Base-by-base conservation (phyloP, 2,329 filamentous ascomycete species). In the Rutstroemia sydowiana region DNA sequence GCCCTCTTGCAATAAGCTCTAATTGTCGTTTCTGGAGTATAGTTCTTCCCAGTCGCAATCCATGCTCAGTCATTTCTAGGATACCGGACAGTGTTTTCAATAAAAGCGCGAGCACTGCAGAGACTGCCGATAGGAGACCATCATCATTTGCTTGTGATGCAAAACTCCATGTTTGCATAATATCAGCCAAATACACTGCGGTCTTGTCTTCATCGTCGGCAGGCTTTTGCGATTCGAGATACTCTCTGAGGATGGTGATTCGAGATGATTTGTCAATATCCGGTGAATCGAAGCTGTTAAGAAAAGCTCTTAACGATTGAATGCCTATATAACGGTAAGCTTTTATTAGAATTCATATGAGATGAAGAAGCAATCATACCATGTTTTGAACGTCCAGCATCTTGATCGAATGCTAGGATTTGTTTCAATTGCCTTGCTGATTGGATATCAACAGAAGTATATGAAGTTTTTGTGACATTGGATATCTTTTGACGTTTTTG, bases 111-210 rank as follows among this genome's bases (percentile, higher is more conserved):
- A 98, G 72, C 7, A 90, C 84, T 1, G 92, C 87, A 1, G 87
- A 83, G 3, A 93, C 82, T 7, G 88, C 81, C 1, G 90, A 92
- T 65, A 93, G 78, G 54, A 96, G 73, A 50, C 82, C 79, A 53
- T 95, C 90, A 60, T 91, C 86, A 65, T 88, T 88, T 58, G 82
- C 81, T 66, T 88, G 84, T 28, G 82, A 82, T 3, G 87, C 90
- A 71, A 87, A 90, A 44, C 82, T 83, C 92, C 92, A 97, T 54
- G 84, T 89, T 61, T 95, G 87, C 70, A 95, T 87, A 36, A 97
- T 72, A 61, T 95, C 88, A 2, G 78, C 72, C 28, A 97, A 78
- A 60, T 84, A 88, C 21, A 84, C 73, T 6, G 78, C 73, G 48
- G 79, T 75, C 48, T 79, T 77, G 34, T 82, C 79, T 37, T 71